Evolutionary conservation across 345 rosid species (phyloP).

Genomic region (Acer saccharum): DNA sequence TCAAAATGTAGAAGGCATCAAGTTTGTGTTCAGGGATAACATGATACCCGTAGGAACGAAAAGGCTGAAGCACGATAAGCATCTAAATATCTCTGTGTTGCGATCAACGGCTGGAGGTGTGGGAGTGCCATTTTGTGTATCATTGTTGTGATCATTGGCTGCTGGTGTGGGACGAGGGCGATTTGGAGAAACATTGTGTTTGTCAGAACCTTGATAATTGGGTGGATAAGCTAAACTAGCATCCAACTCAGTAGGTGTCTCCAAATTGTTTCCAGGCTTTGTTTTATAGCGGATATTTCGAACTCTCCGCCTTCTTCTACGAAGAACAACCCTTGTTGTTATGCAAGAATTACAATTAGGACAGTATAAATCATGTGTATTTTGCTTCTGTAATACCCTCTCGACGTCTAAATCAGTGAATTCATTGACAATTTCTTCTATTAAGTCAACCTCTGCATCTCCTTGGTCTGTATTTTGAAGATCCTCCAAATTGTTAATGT

Average conservation of each 20-base stretch:
- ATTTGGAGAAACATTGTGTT: conserved; percentile 13
- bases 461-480: conserved; percentile 22
- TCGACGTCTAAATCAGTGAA: conserved; percentile 60
- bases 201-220: conserved; percentile 10
- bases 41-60: conserved; percentile 63
- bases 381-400: conserved; percentile 61
- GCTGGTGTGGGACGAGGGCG: conserved; percentile 15
- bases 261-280: conserved; percentile 23
- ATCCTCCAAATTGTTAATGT: conserved; percentile 2
- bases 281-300: conserved; percentile 20
- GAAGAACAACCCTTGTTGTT: conserved; percentile 67
- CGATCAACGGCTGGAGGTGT: background rate
- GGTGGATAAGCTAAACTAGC: conserved; percentile 20
- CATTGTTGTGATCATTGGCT: conserved; percentile 6
- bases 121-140: conserved; percentile 5
- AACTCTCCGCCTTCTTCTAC: conserved; percentile 46
- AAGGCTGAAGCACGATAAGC: conserved; percentile 78
- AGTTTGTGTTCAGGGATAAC: background rate
- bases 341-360: conserved; percentile 81
- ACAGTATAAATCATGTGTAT: conserved; percentile 75
- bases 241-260: background rate
- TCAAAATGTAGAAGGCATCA: background rate
- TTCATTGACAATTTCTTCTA: conserved; percentile 48
- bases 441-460: conserved; percentile 16
- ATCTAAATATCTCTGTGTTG: conserved; percentile 48